phyloP scores from a whole-genome alignment of 306 rosid species.

The Corylus americana region DNA sequence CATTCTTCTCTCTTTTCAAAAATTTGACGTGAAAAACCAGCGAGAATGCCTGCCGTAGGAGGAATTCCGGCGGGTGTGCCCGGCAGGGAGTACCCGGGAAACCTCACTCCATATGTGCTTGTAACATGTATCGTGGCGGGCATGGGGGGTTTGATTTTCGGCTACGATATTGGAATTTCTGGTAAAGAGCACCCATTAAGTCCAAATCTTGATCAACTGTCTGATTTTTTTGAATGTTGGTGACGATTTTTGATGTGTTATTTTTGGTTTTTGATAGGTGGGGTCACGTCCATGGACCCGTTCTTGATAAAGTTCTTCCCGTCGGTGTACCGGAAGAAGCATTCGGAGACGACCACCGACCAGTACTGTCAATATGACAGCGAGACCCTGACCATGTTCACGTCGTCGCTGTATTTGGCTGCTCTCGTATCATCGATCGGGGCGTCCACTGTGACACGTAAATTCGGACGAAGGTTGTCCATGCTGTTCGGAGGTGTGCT shows the following conservation, averaged over 20 bases:
- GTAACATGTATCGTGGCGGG: constrained; percentile 85
- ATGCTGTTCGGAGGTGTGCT: constrained; percentile 84
- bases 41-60: constrained; percentile 73
- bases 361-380: constrained; percentile 87
- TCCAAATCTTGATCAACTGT: background rate
- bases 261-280: constrained; percentile 46
- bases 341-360: constrained; percentile 27
- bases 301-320: constrained; percentile 73
- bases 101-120: constrained; percentile 66
- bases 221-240: background rate
- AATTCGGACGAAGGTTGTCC: constrained; percentile 69
- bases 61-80: constrained; percentile 34
- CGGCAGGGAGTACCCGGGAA: constrained; percentile 62
- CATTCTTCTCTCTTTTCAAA: background rate
- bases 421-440: constrained; percentile 80
- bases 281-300: constrained; percentile 90
- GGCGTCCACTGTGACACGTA: constrained; percentile 70
- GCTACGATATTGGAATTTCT: constrained; percentile 93
- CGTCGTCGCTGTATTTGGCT: constrained; percentile 86
- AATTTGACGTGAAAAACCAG: background rate
- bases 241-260: background rate
- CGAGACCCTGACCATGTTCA: constrained; percentile 70
- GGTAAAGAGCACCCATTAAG: constrained; percentile 38
- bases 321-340: constrained; percentile 58
- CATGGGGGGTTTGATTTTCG: constrained; percentile 97